These are phyloP conservation scores for Russula sp. DNA, from an alignment of 768 basidiomycete genomes.

Conservation along the genomic window DNA sequence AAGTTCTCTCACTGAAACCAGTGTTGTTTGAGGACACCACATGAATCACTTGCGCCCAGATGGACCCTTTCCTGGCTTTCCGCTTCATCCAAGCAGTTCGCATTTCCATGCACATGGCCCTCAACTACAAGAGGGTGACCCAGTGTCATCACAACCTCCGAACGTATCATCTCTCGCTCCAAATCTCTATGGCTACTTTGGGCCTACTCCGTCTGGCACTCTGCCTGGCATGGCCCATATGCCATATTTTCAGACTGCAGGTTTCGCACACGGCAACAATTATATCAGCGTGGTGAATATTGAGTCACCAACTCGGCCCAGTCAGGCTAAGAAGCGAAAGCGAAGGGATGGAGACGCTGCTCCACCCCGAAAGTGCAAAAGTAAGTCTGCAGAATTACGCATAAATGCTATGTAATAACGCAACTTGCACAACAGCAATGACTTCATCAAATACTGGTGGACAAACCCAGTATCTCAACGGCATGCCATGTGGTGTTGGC, in stretches of 20 bases:
- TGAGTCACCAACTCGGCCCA: neutral
- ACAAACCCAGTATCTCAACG: neutral
- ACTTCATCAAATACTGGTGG: neutral
- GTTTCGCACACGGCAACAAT: neutral
- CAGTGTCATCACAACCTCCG: too few relatives aligned
- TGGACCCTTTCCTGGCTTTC: too few relatives aligned
- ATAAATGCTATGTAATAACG: neutral
- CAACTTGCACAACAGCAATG: neutral
- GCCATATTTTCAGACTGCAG: neutral
- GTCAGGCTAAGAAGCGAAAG: neutral
- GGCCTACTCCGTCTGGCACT: neutral
- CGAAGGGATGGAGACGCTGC: neutral
- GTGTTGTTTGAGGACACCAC: too few relatives aligned
- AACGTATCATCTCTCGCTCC: too few relatives aligned
- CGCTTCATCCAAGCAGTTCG: too few relatives aligned
- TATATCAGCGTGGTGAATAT: neutral
- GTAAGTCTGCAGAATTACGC: neutral
- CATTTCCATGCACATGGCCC: too few relatives aligned
- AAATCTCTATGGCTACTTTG: neutral
- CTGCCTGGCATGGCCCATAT: neutral
- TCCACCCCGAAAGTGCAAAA: neutral
- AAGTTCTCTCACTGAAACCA: too few relatives aligned
- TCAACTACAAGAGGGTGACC: too few relatives aligned
- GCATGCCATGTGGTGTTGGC: too few relatives aligned
- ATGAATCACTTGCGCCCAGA: too few relatives aligned